Conservation (phyloP, 1,284 basidiomycete genomes). For the Thelephora terrestris region DNA sequence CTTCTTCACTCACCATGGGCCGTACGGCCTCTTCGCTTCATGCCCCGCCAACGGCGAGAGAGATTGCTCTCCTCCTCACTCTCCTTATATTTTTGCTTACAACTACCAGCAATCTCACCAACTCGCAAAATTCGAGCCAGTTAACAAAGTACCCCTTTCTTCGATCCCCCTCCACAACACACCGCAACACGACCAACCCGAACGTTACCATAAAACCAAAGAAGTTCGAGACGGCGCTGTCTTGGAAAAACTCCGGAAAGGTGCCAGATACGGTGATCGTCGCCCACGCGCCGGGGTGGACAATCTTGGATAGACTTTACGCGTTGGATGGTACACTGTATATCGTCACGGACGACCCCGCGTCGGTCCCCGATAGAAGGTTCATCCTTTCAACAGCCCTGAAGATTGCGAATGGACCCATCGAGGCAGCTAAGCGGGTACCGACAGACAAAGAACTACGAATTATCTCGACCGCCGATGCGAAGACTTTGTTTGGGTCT, state of each 20-base stretch:
- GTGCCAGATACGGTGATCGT: slow-evolving; percentile 51
- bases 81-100: slow-evolving; percentile 38
- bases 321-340: slow-evolving; percentile 69
- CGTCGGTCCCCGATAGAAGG: slow-evolving; percentile 40
- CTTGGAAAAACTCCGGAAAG: slow-evolving; percentile 26
- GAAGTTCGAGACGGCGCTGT: slow-evolving; percentile 19
- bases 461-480: slow-evolving; percentile 61
- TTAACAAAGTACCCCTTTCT: slow-evolving; percentile 12
- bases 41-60: slow-evolving; percentile 27
- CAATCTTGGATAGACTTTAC: slow-evolving; percentile 72
- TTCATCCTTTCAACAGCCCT: slow-evolving; percentile 49
- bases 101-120: slow-evolving; percentile 21
- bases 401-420: slow-evolving; percentile 35
- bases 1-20: background rate
- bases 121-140: slow-evolving; percentile 7
- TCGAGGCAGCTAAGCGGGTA: slow-evolving; percentile 35
- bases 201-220: slow-evolving; percentile 12
- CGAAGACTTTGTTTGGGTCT: slow-evolving; percentile 57
- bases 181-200: background rate
- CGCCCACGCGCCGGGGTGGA: slow-evolving; percentile 71
- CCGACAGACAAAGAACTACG: slow-evolving; percentile 73
- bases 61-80: slow-evolving; percentile 36
- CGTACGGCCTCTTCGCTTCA: background rate
- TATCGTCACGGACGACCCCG: slow-evolving; percentile 52
- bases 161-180: slow-evolving; percentile 8